phyloP scores from a whole-genome alignment of 306 rosid genomes.

The Rosa multiflora region DNA sequence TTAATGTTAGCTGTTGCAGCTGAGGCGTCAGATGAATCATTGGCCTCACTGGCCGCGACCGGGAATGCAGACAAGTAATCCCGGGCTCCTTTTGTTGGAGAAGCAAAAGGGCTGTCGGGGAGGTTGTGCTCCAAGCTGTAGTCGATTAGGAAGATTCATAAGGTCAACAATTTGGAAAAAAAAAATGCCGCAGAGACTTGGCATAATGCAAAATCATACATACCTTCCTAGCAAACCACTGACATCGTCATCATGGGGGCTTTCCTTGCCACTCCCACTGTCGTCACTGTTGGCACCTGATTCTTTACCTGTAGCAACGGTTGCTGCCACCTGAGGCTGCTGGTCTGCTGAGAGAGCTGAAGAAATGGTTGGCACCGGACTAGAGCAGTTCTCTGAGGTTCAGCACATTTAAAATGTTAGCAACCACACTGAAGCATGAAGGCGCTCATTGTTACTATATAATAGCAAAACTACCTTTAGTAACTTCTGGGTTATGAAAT shows the following conservation, averaged over 20 bases:
- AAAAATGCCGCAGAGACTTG: neutral
- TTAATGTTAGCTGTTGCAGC: slow-evolving; percentile 48
- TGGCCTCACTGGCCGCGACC: slow-evolving; percentile 45
- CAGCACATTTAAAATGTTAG: slow-evolving; percentile 4
- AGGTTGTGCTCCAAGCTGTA: slow-evolving; percentile 97
- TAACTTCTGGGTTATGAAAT: slow-evolving; percentile 51
- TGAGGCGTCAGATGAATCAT: slow-evolving; percentile 40
- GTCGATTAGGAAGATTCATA: slow-evolving; percentile 25
- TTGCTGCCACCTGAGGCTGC: slow-evolving; percentile 23
- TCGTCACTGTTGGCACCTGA: slow-evolving; percentile 27
- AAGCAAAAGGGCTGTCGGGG: slow-evolving; percentile 96
- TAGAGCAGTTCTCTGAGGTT: slow-evolving; percentile 52
- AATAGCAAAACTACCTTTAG: slow-evolving; percentile 40
- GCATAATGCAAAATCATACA: slow-evolving; percentile 9
- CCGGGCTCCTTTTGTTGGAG: slow-evolving; percentile 74
- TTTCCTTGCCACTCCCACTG: slow-evolving; percentile 49
- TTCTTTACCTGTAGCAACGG: slow-evolving; percentile 36
- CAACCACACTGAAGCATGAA: neutral
- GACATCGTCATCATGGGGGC: slow-evolving; percentile 43
- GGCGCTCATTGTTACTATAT: neutral
- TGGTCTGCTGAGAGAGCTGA: slow-evolving; percentile 37
- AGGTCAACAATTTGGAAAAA: neutral
- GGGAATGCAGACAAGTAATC: slow-evolving; percentile 50
- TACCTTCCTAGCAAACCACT: slow-evolving; percentile 73
- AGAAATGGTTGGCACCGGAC: slow-evolving; percentile 27